Percentiles rank a stretch among this genome's conserved stretches.
Conservation (phyloP, 345 rosid species). For the Viola odorata region DNA sequence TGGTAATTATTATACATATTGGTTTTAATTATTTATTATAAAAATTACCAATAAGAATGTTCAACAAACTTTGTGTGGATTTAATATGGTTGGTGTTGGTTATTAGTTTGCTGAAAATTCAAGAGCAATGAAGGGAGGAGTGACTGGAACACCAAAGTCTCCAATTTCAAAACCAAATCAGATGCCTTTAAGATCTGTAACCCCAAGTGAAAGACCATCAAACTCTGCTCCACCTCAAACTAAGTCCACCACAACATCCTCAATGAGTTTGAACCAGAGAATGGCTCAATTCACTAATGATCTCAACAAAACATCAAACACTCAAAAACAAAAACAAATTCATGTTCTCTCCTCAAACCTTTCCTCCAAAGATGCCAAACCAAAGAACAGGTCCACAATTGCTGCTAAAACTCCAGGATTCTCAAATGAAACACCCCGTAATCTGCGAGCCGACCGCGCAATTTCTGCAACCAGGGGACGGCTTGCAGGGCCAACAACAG, state of each 20-base stretch:
- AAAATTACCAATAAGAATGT: too few species aligned
- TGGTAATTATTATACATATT: too few species aligned
- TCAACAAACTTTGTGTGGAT: too few species aligned
- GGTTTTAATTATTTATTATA: too few species aligned
- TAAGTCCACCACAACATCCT: constrained; percentile 11
- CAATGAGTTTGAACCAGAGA: constrained; percentile 12
- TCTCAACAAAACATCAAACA: constrained; percentile 4
- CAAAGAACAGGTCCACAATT: constrained; percentile 27
- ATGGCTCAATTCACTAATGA: constrained; percentile 2
- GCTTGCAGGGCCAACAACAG: constrained; percentile 19
- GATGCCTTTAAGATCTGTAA: constrained; percentile 21
- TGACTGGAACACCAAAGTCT: constrained; percentile 12
- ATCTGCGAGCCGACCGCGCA: constrained; percentile 33
- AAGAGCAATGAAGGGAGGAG: constrained; percentile 12
- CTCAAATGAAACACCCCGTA: constrained; percentile 32
- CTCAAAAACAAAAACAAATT: constrained; percentile 6
- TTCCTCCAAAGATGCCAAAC: constrained; percentile 12
- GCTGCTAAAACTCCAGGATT: constrained; percentile 27
- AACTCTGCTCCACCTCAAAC: constrained; percentile 9
- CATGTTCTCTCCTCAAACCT: constrained; percentile 21
- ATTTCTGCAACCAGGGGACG: constrained; percentile 37
- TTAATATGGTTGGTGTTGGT: background rate
- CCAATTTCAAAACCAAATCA: constrained; percentile 26
- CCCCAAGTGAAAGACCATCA: constrained; percentile 22
- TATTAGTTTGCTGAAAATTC: constrained; percentile 33